These are phyloP conservation scores for Zygosaccharomyces pseudorouxii DNA, from an alignment of 805 yeast species.

Conservation along the genomic window DNA sequence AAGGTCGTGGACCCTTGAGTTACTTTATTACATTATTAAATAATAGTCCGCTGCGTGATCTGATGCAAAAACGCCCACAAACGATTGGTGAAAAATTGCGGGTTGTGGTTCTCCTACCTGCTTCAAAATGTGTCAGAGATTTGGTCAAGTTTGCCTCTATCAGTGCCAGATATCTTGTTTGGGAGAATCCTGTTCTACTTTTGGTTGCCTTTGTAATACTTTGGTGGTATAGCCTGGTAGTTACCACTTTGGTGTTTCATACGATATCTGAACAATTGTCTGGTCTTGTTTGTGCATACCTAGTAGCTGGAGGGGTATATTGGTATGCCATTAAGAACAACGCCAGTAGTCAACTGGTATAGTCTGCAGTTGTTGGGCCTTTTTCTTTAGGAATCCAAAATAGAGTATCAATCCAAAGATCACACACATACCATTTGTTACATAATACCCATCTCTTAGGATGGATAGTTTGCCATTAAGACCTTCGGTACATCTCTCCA, in stretches of 20 bases:
- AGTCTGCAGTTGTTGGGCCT: constrained; percentile 60
- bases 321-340: constrained; percentile 31
- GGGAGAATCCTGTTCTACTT: constrained; percentile 29
- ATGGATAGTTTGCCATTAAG: constrained; percentile 52
- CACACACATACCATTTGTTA: constrained; percentile 70
- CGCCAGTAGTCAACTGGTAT: constrained; percentile 79
- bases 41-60: constrained; percentile 15
- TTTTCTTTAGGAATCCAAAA: constrained; percentile 58
- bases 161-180: constrained; percentile 10
- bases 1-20: background rate
- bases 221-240: constrained; percentile 85
- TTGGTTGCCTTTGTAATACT: constrained; percentile 39
- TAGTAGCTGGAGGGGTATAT: constrained; percentile 30
- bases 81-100: constrained; percentile 4
- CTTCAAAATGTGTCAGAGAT: constrained; percentile 5
- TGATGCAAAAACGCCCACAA: constrained; percentile 8
- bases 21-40: constrained; percentile 10
- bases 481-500: constrained; percentile 16
- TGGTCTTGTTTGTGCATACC: constrained; percentile 61
- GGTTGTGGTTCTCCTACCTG: constrained; percentile 13
- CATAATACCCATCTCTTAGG: constrained; percentile 76
- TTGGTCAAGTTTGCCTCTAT: constrained; percentile 2
- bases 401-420: constrained; percentile 59
- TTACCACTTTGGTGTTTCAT: constrained; percentile 85
- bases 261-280: constrained; percentile 67